phyloP scores from a whole-genome alignment of 2,329 filamentous ascomycete species.

The Ascochyta pisi region DNA sequence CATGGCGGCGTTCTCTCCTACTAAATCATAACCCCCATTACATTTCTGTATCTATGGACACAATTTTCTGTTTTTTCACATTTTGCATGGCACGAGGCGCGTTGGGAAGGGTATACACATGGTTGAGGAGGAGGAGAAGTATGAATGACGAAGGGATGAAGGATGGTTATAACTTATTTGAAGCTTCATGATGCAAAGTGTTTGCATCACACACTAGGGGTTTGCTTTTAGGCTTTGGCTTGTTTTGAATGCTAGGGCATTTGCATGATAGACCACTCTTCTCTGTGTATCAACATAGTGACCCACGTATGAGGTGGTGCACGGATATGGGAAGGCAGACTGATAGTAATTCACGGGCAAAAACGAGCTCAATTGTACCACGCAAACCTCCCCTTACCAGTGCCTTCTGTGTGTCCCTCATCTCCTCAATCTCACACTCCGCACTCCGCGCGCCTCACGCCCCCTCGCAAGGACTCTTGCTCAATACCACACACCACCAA shows the following conservation, averaged over 20 bases:
- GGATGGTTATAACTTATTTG: neutral
- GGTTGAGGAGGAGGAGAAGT: neutral
- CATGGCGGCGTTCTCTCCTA: constrained; percentile 2
- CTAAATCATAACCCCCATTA: constrained; percentile 2
- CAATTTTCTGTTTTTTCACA: neutral
- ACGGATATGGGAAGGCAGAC: neutral
- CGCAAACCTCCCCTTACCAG: neutral
- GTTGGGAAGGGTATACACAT: constrained; percentile 1
- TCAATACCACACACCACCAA: neutral
- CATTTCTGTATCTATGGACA: constrained; percentile 9
- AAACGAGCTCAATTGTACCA: neutral
- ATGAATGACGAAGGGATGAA: constrained; percentile 7
- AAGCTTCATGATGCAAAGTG: constrained; percentile 1
- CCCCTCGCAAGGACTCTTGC: neutral
- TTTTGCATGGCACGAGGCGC: constrained; percentile 18
- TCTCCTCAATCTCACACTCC: neutral
- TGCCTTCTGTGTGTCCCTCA: neutral
- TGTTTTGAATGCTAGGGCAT: neutral
- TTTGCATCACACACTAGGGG: neutral
- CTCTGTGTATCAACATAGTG: constrained; percentile 10
- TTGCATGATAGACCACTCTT: constrained; percentile 5
- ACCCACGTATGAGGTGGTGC: neutral
- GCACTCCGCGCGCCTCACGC: neutral
- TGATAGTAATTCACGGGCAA: neutral
- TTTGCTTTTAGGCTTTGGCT: constrained; percentile 1